Conservation (phyloP, 495 filamentous ascomycete species). For the Parmelia sp. region DNA sequence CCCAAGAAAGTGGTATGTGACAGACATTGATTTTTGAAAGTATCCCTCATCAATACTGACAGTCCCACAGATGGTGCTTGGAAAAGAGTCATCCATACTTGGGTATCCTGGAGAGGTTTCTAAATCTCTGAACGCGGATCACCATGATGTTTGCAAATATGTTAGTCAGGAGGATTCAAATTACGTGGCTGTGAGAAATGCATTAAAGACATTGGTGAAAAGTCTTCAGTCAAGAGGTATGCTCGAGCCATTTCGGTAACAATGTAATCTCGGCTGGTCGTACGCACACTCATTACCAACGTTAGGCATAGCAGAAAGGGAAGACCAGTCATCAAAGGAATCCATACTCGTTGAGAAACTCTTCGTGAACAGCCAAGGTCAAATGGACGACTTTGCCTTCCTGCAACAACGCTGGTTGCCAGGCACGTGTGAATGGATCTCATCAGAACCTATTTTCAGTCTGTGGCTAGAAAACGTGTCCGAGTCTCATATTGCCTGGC, state of each 20-base stretch:
- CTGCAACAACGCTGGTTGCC: slow-evolving; percentile 32
- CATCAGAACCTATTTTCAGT: slow-evolving; percentile 22
- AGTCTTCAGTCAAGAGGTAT: not conserved
- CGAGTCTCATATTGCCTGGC: slow-evolving; percentile 29
- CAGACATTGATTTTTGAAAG: not conserved
- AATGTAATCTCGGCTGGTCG: not conserved
- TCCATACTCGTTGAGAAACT: slow-evolving; percentile 17
- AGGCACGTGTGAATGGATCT: slow-evolving; percentile 34
- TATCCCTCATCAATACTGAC: not conserved
- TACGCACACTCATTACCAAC: not conserved
- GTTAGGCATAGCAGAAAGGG: not conserved
- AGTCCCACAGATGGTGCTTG: not conserved
- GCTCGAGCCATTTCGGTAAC: not conserved
- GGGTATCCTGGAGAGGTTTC: slow-evolving; percentile 41
- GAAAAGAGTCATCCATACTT: slow-evolving; percentile 34
- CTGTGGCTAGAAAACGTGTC: slow-evolving; percentile 27
- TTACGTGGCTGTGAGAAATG: slow-evolving; percentile 25
- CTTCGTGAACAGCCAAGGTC: slow-evolving; percentile 25
- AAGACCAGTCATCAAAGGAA: not conserved
- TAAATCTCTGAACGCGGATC: slow-evolving; percentile 40
- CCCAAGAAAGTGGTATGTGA: slow-evolving; percentile 26
- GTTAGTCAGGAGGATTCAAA: slow-evolving; percentile 35
- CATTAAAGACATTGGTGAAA: not conserved
- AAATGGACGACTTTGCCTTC: slow-evolving; percentile 31
- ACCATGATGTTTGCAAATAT: slow-evolving; percentile 46